Percentiles rank a stretch among this genome's conserved stretches.
phyloP scores from a whole-genome alignment of 371 early-diverging fungal species.

The Neoconidiobolus thromboides region DNA sequence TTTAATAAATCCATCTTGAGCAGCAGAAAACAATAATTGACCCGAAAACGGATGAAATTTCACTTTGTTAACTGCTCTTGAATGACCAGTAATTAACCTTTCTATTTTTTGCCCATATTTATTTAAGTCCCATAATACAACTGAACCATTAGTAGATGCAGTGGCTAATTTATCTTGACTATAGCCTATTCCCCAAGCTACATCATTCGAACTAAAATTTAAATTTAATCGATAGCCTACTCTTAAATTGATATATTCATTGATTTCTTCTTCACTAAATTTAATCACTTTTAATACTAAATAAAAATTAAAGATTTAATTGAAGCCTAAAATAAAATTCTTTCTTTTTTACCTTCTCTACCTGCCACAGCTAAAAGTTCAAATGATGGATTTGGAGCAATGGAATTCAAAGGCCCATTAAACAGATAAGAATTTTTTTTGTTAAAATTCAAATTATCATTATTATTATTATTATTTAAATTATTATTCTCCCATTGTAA shows the following conservation, averaged over 20 bases:
- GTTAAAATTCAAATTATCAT: too few species aligned
- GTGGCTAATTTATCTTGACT: slow-evolving; percentile 44
- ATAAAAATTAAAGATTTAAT: slow-evolving; percentile 29
- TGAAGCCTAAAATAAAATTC: background rate
- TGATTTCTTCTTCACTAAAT: slow-evolving; percentile 32
- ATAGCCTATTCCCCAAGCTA: slow-evolving; percentile 52
- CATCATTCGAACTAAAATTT: slow-evolving; percentile 54
- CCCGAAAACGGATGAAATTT: slow-evolving; percentile 60
- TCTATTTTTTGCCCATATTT: slow-evolving; percentile 31
- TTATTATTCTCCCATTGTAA: too few species aligned
- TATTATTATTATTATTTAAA: too few species aligned
- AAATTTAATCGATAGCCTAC: slow-evolving; percentile 35
- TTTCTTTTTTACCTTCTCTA: slow-evolving; percentile 31
- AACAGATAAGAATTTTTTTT: background rate
- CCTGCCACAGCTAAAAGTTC: slow-evolving; percentile 50
- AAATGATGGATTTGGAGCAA: slow-evolving; percentile 39
- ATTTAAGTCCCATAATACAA: slow-evolving; percentile 50
- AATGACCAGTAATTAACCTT: slow-evolving; percentile 52
- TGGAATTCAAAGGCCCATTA: slow-evolving; percentile 36
- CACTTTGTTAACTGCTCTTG: slow-evolving; percentile 59
- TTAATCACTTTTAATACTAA: slow-evolving; percentile 46
- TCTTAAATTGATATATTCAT: slow-evolving; percentile 45
- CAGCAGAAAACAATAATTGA: slow-evolving; percentile 47
- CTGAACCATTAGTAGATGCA: slow-evolving; percentile 54
- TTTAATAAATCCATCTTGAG: slow-evolving; percentile 61